Evolutionary conservation across 2,329 filamentous ascomycete genomes (phyloP), one percentile per base, ranked within the genome.

Genomic region (Coniochaeta pulveracea): DNA sequence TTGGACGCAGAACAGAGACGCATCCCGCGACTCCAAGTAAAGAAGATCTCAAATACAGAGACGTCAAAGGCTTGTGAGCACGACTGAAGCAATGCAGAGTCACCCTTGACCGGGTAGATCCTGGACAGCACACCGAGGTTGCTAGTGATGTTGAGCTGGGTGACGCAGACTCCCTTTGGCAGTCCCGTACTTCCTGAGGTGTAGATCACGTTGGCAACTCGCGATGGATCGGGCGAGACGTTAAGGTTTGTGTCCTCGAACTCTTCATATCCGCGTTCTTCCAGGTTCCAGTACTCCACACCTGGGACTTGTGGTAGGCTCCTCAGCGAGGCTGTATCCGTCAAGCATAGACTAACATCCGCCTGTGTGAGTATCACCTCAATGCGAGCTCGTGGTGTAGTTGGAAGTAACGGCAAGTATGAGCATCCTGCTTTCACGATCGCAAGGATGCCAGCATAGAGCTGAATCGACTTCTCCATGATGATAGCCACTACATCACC

Each of bases 21-120:
- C 62, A 89, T 84, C 4, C 85, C 85, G 21, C 68, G 66, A 29
- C 72, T 70, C 80, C 85, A 93, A 0, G 85, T 65, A 45, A 85
- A 93, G 51, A 93, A 89, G 10, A 93, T 88, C 47, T 93, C 86
- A 49, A 93, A 93, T 0, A 93, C 81, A 1, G 85, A 93, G 2
- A 93, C 77, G 47, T 93, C 84, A 48, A 93, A 93, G 0, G 80
- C 80, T 47, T 86, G 82, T 1, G 84, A 89, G 47, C 82, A 93
- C 3, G 82, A 75, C 53, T 93, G 86, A 0, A 94, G 61, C 19
- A 93, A 61, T n/a, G 76, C 69, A 1, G 76, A 70, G 1, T 55
- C 44, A 2, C 45, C 45, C 1, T 56, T 48, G 0, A 60, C 58
- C 0, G 82, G 80, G 47, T 93, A 93, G 0, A 83, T 58, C 3